Percentiles rank a stretch among this genome's conserved stretches.
Conservation (phyloP, 805 yeast genomes). For the Brettanomyces naardenensis region DNA sequence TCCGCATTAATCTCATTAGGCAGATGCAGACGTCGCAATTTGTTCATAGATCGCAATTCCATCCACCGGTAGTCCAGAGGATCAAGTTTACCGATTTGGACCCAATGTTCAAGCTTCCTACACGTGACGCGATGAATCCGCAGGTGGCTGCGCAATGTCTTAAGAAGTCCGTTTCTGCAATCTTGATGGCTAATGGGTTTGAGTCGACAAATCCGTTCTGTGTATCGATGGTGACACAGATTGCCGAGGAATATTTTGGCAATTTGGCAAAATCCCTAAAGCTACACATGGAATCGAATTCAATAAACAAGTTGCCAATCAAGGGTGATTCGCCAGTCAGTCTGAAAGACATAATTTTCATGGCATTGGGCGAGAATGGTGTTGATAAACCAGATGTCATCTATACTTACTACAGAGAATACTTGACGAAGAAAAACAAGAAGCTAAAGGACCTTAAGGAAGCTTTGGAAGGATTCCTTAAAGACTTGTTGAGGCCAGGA, state of each 20-base stretch:
- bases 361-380: conserved; percentile 80
- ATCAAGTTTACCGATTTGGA: conserved; percentile 68
- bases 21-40: conserved; percentile 84
- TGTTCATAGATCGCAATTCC: conserved; percentile 65
- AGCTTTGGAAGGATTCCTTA: conserved; percentile 64
- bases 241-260: conserved; percentile 73
- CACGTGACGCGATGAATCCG: conserved; percentile 55
- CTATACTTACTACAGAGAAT: conserved; percentile 66
- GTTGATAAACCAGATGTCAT: conserved; percentile 70
- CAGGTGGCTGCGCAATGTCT: conserved; percentile 59
- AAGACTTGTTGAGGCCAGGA: conserved; percentile 76
- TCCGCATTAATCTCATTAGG: conserved; percentile 78
- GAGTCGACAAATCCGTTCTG: conserved; percentile 78
- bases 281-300: conserved; percentile 58
- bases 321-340: conserved; percentile 16
- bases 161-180: conserved; percentile 61
- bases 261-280: conserved; percentile 68
- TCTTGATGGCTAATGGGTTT: conserved; percentile 89
- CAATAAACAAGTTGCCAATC: conserved; percentile 32
- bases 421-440: conserved; percentile 55
- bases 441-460: conserved; percentile 62
- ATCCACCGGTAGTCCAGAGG: conserved; percentile 56
- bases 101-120: conserved; percentile 63
- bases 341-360: conserved; percentile 40
- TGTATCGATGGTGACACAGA: conserved; percentile 67